Base-by-base conservation (phyloP, 495 filamentous ascomycete species). In the Penicillium atrosanguineum region DNA sequence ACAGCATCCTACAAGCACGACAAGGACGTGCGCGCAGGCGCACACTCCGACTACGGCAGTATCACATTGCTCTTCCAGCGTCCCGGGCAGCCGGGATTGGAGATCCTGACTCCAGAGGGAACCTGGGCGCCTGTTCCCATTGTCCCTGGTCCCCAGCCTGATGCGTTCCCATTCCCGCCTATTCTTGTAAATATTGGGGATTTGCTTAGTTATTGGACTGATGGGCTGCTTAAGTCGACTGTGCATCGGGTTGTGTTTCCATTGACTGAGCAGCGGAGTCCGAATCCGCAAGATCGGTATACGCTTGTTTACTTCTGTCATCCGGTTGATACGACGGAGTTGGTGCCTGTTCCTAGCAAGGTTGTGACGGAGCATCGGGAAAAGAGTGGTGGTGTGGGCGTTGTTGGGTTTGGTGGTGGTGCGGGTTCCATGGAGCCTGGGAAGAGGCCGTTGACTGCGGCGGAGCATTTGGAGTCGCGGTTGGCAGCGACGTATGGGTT, bases 101-200 rank as follows among this genome's bases (percentile, higher is more conserved):
- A 98, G 68, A 90, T 98, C 46, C 80, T 85, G 2, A 85, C 83
- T 1, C 77, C 79, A 0, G 62, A 78, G 3, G 62, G 53, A 4
- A 63, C 55, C 20, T 79, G 77, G 79, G 72, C 74, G 0, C 63
- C 76, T 38, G 76, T 78, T 7, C 73, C 73, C 28, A 71, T 79
- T n/a, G 62, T 68, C 9, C 76, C 75, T 0, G 64, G 62, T 16
- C 34, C 46, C 7, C 71, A 80, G 14, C 37, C 50, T 8, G 57
- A 50, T 44, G 55, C 62, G 18, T 83, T 82, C 59, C 69, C 75
- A 1, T 75, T 78, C 38, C 87, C 88, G 23, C 90, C 94, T 0
- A 91, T 97, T 38, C 75, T 97, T 14, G 84, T 97, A 23, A 98
- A 97, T 61, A 92, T 96, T 29, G 94, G 92, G 3, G 94, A 98